These are phyloP conservation scores for California macrophylla DNA, from an alignment of 441 rosid species.

Conservation along the genomic window DNA sequence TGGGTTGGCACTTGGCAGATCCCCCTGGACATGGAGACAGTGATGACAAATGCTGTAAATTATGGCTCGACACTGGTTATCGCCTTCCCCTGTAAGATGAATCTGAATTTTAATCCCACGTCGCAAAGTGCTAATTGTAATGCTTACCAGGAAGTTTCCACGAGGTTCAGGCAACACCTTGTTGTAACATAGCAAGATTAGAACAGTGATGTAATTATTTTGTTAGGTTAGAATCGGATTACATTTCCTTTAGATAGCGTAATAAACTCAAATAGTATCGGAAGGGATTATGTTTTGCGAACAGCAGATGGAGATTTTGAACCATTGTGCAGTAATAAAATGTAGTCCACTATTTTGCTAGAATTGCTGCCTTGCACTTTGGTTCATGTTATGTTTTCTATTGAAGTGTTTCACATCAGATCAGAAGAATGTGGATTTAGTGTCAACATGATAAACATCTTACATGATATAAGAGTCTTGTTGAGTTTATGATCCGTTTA, in stretches of 20 bases:
- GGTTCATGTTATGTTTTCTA: background rate
- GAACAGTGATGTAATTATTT: slow-evolving; percentile 4
- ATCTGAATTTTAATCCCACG: background rate
- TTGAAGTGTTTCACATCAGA: too few relatives aligned
- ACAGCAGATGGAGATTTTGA: background rate
- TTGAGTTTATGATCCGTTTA: too few relatives aligned
- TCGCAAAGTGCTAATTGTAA: background rate
- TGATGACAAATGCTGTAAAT: background rate
- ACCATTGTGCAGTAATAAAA: background rate
- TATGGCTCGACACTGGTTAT: background rate
- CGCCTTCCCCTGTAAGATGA: background rate
- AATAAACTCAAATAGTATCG: background rate
- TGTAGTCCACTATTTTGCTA: background rate
- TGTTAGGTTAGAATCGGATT: background rate
- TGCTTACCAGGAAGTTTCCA: background rate
- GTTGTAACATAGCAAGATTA: background rate
- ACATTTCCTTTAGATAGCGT: background rate
- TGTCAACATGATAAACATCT: too few relatives aligned
- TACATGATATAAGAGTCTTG: too few relatives aligned
- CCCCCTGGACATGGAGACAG: too few relatives aligned
- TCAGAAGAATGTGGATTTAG: too few relatives aligned
- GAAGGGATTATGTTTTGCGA: background rate
- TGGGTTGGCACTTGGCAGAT: background rate
- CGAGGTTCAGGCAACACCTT: background rate
- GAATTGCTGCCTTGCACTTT: background rate